These are phyloP conservation scores for Collybiopsis luxurians DNA, from an alignment of 768 basidiomycete genomes.

Conservation along the genomic window DNA sequence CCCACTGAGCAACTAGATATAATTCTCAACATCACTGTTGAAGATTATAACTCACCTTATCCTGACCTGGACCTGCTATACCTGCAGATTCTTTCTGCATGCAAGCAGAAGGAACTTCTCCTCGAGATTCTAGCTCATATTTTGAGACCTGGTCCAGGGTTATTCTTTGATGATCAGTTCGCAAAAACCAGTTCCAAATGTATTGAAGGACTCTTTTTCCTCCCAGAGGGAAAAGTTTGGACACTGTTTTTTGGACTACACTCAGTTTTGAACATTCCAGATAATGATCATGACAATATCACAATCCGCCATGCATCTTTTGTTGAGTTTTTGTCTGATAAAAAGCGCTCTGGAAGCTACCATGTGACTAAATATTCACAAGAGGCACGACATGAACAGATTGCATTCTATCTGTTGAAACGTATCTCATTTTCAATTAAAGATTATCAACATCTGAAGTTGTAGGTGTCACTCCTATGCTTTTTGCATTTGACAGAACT, in stretches of 20 bases:
- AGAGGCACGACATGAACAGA: not conserved
- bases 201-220: conserved; percentile 6
- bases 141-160: not conserved
- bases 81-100: conserved; percentile 5
- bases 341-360: conserved; percentile 22
- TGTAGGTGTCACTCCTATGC: too few relatives aligned
- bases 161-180: not conserved
- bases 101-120: not conserved
- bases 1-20: not conserved
- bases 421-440: not conserved
- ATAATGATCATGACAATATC: conserved; percentile 17
- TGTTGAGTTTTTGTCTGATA: conserved; percentile 29
- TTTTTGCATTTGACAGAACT: too few relatives aligned
- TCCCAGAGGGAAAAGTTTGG: not conserved
- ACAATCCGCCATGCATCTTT: conserved; percentile 30
- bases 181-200: not conserved
- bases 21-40: not conserved
- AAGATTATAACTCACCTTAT: not conserved
- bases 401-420: not conserved
- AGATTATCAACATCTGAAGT: not conserved
- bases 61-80: conserved; percentile 13
- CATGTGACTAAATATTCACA: conserved; percentile 21
- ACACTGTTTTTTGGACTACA: conserved; percentile 6
- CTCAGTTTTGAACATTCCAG: conserved; percentile 11
- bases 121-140: not conserved